phyloP scores from a whole-genome alignment of 2,329 filamentous ascomycete species.

The Aspergillus sergii region DNA sequence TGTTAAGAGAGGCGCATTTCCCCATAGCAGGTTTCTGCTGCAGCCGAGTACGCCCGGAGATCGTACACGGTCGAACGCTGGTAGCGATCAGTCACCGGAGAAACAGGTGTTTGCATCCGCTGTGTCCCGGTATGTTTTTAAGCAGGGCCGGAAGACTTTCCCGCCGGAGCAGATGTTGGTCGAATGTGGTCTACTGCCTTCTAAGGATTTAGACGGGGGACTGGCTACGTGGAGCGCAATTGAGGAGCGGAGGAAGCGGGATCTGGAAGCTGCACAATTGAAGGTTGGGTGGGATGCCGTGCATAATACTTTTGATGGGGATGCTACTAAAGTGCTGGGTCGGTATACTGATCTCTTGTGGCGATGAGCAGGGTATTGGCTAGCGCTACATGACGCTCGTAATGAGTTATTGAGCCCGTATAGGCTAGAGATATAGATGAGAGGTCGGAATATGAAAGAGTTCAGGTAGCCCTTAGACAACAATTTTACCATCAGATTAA shows the following conservation, averaged over 20 bases:
- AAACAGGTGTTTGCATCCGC: constrained; percentile 67
- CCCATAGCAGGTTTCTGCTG: neutral
- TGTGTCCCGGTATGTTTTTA: constrained; percentile 74
- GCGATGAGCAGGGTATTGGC: neutral
- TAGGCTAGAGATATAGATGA: neutral
- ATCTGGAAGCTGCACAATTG: constrained; percentile 9
- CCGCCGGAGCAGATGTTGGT: constrained; percentile 61
- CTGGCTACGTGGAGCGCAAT: neutral
- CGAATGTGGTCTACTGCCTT: constrained; percentile 4
- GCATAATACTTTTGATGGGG: constrained; percentile 11
- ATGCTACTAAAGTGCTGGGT: constrained; percentile 6
- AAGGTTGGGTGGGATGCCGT: constrained; percentile 10
- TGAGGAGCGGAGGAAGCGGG: constrained; percentile 6
- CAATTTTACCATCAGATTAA: neutral
- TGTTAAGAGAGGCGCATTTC: constrained; percentile 49
- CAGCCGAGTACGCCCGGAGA: neutral
- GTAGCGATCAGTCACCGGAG: constrained; percentile 30
- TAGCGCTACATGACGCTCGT: neutral
- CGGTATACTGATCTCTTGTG: constrained; percentile 5
- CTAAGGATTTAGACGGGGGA: neutral
- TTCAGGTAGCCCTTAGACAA: neutral
- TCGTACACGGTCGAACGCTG: constrained; percentile 1
- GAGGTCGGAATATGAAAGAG: neutral
- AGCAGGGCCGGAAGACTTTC: constrained; percentile 74
- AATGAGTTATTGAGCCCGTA: neutral